phyloP scores from a whole-genome alignment of 2,329 filamentous ascomycete genomes.

The Ascochyta pisi region DNA sequence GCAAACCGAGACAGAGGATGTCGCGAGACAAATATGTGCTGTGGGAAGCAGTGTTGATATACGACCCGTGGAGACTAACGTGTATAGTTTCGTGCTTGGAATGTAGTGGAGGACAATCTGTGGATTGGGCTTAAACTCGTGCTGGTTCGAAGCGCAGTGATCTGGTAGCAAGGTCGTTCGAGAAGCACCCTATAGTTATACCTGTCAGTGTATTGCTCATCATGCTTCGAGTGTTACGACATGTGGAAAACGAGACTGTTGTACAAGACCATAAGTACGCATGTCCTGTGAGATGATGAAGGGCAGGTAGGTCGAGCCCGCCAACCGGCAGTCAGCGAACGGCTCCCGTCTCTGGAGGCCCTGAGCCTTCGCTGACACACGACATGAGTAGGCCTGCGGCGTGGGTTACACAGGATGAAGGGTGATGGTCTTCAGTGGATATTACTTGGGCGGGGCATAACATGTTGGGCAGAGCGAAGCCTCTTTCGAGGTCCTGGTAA shows the following conservation, averaged over 20 bases:
- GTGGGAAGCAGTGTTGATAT: neutral
- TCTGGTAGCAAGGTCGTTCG: constrained; percentile 24
- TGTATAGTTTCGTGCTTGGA: neutral
- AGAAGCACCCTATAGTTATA: constrained; percentile 33
- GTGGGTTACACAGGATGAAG: constrained; percentile 36
- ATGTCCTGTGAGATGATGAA: constrained; percentile 32
- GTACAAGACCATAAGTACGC: constrained; percentile 39
- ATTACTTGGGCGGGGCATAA: constrained; percentile 27
- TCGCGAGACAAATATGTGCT: neutral
- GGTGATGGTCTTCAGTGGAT: constrained; percentile 25
- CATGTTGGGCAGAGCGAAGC: constrained; percentile 8
- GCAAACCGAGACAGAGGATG: neutral
- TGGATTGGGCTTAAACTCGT: neutral
- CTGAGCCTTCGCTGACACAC: constrained; percentile 35
- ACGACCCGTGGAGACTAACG: neutral
- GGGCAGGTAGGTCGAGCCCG: constrained; percentile 26
- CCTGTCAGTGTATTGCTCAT: constrained; percentile 38
- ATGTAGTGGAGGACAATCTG: neutral
- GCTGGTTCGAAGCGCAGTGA: constrained; percentile 4
- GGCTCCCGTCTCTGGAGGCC: constrained; percentile 25
- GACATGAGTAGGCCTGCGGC: constrained; percentile 36
- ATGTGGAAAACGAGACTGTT: constrained; percentile 35
- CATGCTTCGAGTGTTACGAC: constrained; percentile 41
- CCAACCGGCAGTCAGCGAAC: constrained; percentile 31
- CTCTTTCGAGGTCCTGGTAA: neutral